Base-by-base conservation (phyloP, 306 rosid genomes). In the Dryas drummondii region DNA sequence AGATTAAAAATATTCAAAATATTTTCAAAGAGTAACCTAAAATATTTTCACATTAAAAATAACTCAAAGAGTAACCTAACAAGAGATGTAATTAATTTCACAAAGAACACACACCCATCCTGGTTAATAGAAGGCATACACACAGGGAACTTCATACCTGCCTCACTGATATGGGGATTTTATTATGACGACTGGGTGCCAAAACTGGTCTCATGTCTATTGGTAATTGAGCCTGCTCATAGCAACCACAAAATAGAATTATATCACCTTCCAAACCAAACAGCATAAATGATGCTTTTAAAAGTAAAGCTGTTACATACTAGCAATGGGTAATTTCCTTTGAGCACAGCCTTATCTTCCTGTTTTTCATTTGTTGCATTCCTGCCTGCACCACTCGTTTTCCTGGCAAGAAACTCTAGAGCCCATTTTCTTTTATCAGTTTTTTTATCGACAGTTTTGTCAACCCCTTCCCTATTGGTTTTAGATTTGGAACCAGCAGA, bases 371-470 rank as follows among this genome's bases (percentile, higher is more conserved):
- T 86, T 73, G 86, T 57, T 22, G 82, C 55, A 15, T 75, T 84
- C 76, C 56, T 74, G 78, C 91, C 79, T 49, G 84, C 74, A 75
- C 78, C 89, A 77, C 88, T 89, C 63, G 91, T 80, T 85, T 87
- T 92, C 82, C 97, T 79, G 7, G 98, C 96, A 82, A 94, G 99
- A 82, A 94, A 81, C 84, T 94, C 91, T 82, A 92, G 41, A 26
- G 99, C 98, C 99, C 99, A 94, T 85, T 92, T 94, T 79, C 91
- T 86, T 86, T 94, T 92, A 74, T 94, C 99, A 82, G 16, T 72
- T 83, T 84, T 87, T 52, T 75, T 32, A 75, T 83, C 83, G 37
- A 78, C 83, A 55, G 92, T 83, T 78, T 88, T 87, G 62, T 51
- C 84, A 41, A 82, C 73, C 12, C 47, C 62, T 63, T 88, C 87